Percentiles rank a stretch among this genome's conserved stretches.
Evolutionary conservation across 2,329 filamentous ascomycete species (phyloP).

Genomic region (Alternaria dauci): DNA sequence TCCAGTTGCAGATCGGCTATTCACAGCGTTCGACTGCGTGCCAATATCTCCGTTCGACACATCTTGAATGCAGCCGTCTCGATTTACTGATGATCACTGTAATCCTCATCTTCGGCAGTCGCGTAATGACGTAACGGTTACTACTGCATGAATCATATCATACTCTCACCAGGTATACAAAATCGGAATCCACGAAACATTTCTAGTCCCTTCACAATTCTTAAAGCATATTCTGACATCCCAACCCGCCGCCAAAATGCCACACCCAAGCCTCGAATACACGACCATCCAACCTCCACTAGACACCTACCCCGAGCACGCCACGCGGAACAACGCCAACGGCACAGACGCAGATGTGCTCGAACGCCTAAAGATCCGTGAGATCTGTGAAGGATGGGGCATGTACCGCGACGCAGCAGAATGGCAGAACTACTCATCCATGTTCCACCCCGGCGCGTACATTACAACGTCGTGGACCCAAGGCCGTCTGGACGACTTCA

Average conservation of each 20-base stretch:
- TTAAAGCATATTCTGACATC: neutral
- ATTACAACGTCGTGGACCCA: neutral
- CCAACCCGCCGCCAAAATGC: neutral
- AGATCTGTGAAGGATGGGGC: neutral
- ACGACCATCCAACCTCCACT: neutral
- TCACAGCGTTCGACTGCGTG: neutral
- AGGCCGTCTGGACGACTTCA: neutral
- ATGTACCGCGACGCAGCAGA: neutral
- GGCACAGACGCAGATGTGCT: neutral
- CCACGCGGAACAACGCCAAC: neutral
- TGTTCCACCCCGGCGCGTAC: neutral
- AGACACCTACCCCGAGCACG: neutral
- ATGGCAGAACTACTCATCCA: neutral
- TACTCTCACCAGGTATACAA: neutral
- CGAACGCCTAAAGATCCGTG: neutral
- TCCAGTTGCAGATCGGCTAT: neutral
- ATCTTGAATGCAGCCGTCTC: neutral
- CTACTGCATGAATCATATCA: neutral
- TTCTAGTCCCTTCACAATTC: rapidly evolving
- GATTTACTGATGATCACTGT: neutral
- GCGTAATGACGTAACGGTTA: neutral
- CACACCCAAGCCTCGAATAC: constrained; percentile 1
- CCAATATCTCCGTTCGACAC: no score
- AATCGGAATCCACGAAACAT: no score
- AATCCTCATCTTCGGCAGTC: neutral